Conservation (phyloP, 1,284 basidiomycete species). For the Pseudozyma tsukubaensis region DNA sequence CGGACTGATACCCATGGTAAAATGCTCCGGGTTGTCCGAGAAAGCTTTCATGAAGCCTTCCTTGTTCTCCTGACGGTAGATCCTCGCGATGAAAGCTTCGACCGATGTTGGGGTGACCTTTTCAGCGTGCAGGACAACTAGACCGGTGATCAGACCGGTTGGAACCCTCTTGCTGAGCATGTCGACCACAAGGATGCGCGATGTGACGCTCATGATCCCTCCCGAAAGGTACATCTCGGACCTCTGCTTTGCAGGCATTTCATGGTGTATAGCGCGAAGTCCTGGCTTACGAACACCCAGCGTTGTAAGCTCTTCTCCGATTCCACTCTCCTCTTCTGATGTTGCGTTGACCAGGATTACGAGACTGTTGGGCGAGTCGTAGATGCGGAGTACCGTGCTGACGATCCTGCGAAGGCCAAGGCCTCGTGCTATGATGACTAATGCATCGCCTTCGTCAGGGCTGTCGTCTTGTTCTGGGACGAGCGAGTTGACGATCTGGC, state of each 20-base stretch:
- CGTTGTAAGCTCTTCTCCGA: conserved; percentile 90
- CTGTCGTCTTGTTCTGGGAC: conserved; percentile 57
- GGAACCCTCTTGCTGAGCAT: conserved; percentile 89
- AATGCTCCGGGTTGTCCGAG: conserved; percentile 93
- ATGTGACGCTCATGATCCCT: conserved; percentile 88
- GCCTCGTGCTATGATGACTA: conserved; percentile 62
- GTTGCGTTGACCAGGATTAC: conserved; percentile 85
- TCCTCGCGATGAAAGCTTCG: conserved; percentile 64
- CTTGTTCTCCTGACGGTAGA: conserved; percentile 62
- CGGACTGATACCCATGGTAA: conserved; percentile 89
- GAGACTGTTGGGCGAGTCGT: conserved; percentile 85
- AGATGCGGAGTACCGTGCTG: conserved; percentile 75
- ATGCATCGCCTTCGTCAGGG: conserved; percentile 71
- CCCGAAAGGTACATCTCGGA: conserved; percentile 69
- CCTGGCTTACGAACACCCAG: conserved; percentile 90
- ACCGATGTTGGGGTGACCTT: conserved; percentile 77
- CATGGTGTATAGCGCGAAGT: conserved; percentile 84
- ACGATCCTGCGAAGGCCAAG: conserved; percentile 64
- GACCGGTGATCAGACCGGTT: conserved; percentile 84
- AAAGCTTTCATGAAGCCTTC: conserved; percentile 95
- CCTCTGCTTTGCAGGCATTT: conserved; percentile 84
- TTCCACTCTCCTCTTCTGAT: conserved; percentile 86
- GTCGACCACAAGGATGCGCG: conserved; percentile 92
- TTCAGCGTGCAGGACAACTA: conserved; percentile 94
- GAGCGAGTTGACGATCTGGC: conserved; percentile 57